phyloP scores from a whole-genome alignment of 305 asterid species.

The Nicotiana rustica region DNA sequence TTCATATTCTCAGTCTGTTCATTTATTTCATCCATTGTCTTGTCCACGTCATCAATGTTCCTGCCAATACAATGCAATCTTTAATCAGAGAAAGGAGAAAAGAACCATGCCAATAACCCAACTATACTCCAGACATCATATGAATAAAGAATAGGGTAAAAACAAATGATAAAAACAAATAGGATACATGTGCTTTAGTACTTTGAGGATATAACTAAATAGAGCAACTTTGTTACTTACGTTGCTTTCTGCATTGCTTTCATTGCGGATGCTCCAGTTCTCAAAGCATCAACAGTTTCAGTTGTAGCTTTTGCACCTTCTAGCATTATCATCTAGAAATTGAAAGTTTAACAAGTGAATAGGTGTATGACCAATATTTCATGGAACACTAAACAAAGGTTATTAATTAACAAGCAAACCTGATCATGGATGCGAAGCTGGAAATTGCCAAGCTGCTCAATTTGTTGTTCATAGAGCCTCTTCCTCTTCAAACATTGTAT shows the following conservation, averaged over 20 bases:
- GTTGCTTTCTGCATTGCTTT: conserved; percentile 65
- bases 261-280: conserved; percentile 65
- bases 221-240: conserved; percentile 43
- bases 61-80: conserved; percentile 36
- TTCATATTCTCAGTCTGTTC: conserved; percentile 63
- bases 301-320: conserved; percentile 71
- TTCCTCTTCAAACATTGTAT: conserved; percentile 83
- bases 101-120: conserved; percentile 22
- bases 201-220: background rate
- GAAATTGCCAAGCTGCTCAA: conserved; percentile 79
- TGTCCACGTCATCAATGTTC: conserved; percentile 62
- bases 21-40: conserved; percentile 66
- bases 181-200: conserved; percentile 25
- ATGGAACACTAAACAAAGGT: background rate
- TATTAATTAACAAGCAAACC: conserved; percentile 45
- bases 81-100: background rate
- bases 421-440: conserved; percentile 83
- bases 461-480: conserved; percentile 79
- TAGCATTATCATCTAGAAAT: conserved; percentile 56
- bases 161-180: conserved; percentile 30
- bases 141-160: background rate
- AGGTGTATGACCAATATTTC: background rate
- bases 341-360: conserved; percentile 15
- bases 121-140: background rate
- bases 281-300: conserved; percentile 64